A percentile compares a stretch with the other conserved stretches of the same genome.
These are phyloP conservation scores for Mucor plumbeus DNA, from an alignment of 371 early-diverging fungal species.

Conservation along the genomic window DNA sequence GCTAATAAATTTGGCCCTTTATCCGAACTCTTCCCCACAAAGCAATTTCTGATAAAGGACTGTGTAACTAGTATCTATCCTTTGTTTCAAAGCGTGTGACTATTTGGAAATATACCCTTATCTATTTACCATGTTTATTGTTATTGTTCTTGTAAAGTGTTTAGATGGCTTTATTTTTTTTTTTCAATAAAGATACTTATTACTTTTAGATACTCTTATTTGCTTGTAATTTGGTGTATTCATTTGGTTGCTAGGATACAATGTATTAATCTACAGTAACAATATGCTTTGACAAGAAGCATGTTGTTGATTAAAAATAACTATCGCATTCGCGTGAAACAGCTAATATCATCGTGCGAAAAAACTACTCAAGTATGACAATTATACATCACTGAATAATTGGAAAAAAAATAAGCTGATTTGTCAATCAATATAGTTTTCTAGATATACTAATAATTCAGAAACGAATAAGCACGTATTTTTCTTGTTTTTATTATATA, in stretches of 20 bases:
- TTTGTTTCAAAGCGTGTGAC: constrained; percentile 17
- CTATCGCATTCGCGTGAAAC: constrained; percentile 33
- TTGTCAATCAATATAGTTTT: constrained; percentile 24
- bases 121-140: neutral
- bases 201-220: too few relatives aligned
- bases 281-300: neutral
- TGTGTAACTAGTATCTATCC: constrained; percentile 10
- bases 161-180: neutral
- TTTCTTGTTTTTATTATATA: constrained; percentile 88
- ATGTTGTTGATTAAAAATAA: neutral
- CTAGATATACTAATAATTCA: constrained; percentile 68
- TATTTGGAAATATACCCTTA: constrained; percentile 13
- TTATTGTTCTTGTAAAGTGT: neutral
- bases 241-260: too few relatives aligned
- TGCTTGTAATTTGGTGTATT: too few relatives aligned
- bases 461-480: constrained; percentile 67
- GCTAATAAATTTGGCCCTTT: neutral
- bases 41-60: constrained; percentile 19
- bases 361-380: constrained; percentile 35
- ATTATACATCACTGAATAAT: neutral
- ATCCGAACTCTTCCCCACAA: constrained; percentile 17
- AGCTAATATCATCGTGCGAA: constrained; percentile 36
- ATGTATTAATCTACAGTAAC: neutral
- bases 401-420: too few relatives aligned
- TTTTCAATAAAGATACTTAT: neutral